phyloP scores from a whole-genome alignment of 192 early-diverging fungal species.

The Umbelopsis sp. region DNA sequence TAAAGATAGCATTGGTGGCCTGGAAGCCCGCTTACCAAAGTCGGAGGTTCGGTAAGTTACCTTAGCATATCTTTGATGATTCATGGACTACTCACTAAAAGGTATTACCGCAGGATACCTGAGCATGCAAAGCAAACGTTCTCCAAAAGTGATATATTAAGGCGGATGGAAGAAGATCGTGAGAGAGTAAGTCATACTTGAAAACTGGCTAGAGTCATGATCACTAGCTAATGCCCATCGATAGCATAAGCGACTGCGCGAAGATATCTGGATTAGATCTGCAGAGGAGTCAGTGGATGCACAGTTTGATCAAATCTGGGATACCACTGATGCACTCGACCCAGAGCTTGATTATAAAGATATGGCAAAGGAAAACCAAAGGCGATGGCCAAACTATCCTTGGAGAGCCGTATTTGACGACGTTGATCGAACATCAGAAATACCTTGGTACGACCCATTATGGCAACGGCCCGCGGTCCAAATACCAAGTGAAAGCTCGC shows the following conservation, averaged over 20 bases:
- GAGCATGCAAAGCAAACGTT: conserved; percentile 31
- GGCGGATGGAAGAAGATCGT: conserved; percentile 61
- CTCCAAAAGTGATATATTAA: conserved; percentile 53
- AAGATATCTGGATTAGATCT: conserved; percentile 59
- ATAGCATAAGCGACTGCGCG: conserved; percentile 58
- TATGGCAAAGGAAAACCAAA: conserved; percentile 21
- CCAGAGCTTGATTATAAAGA: conserved; percentile 47
- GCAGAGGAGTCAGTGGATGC: conserved; percentile 44
- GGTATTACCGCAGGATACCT: neutral
- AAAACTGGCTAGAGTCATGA: neutral
- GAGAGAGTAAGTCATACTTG: conserved; percentile 46
- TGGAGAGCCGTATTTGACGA: conserved; percentile 6
- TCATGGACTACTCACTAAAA: conserved; percentile 16
- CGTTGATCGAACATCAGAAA: neutral
- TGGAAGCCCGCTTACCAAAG: conserved; percentile 40
- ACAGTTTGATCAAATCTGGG: conserved; percentile 53
- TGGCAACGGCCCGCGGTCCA: conserved; percentile 5
- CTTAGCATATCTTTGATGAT: neutral
- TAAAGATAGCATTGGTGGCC: conserved; percentile 36
- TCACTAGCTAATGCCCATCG: neutral
- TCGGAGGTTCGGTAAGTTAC: conserved; percentile 46
- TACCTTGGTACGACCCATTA: conserved; percentile 9
- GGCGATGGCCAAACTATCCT: conserved; percentile 13
- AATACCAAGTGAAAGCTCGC: neutral
- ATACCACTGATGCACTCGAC: conserved; percentile 44